Base-by-base conservation (phyloP, 1,284 basidiomycete genomes). In the Mycena citricolor region DNA sequence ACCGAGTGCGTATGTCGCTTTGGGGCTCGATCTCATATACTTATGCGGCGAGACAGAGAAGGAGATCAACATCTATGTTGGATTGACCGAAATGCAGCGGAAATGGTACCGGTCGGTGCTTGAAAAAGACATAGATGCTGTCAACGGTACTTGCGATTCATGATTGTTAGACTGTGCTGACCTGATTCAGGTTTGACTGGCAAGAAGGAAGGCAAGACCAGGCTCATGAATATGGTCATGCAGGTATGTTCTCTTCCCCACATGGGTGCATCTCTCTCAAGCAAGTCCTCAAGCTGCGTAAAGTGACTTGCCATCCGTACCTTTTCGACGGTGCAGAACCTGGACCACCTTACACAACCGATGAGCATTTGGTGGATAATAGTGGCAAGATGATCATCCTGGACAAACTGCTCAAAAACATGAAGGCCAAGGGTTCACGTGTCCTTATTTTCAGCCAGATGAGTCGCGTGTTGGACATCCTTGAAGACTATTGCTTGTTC, bases 211-310 rank as follows among this genome's bases (percentile, higher is more conserved):
- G 95, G 97, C 52, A 99, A 98, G 71, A 98, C 94, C 3, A 76
- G 94, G 22, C 68, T 99, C 40, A 91, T 99, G 81, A 99, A 99
- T 68, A 97, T 99, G 73, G 97, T 99, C 54, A 99, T 99, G 97
- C 97, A 99, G 76, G 77, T 92, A 43, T 51, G 80, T 8, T 14
- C 13, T n/a, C n/a, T 52, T n/a, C 30, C 32, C 19, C 8, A 33
- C 17, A 4, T 32, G 16, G 23, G 5, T 14, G 2, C 39, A 32
- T 21, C 35, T 34, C 36, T 23, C 16, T 29, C 12, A 21, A n/a
- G 39, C 33, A 42, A 46, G 16, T 6, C 30, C 8, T 44, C 5
- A 56, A 79, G 77, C 76, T 90, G 29, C 81, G 86, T 32, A 90
- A 90, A 73, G 87, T 90, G 10, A 86, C 86, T 6, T 90, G 87